A percentile compares a stretch with the other conserved stretches of the same genome.
Conservation (phyloP, 352 stramenopile species). For the Blastocystis sp. region DNA sequence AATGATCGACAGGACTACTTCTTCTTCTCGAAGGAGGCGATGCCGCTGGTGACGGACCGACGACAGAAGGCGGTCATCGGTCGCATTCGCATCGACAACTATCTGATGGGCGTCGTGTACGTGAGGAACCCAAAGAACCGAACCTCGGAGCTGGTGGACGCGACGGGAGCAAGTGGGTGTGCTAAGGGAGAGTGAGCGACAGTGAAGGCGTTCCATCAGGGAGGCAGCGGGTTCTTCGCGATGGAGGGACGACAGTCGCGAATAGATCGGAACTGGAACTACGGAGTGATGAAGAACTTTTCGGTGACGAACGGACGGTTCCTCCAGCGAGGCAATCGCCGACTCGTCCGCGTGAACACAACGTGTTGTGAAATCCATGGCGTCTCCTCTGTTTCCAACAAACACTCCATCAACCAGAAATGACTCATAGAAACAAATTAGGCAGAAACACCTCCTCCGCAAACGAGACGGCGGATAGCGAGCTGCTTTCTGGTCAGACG, state of each 20-base stretch:
- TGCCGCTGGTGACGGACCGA: neutral
- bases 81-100: neutral
- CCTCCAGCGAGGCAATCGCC: neutral
- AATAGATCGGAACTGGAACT: neutral
- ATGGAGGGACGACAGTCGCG: too few species aligned
- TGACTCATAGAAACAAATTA: neutral
- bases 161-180: neutral
- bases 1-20: constrained; percentile 15
- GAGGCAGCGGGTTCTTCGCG: too few species aligned
- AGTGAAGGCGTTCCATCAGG: too few species aligned
- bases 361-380: neutral
- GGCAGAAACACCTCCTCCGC: neutral
- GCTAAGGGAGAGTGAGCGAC: neutral
- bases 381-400: neutral
- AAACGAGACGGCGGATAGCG: neutral
- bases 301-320: neutral
- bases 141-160: neutral
- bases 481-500: too few species aligned
- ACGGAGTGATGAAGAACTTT: neutral
- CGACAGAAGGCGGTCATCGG: neutral
- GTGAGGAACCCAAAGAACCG: neutral
- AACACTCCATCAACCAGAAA: neutral
- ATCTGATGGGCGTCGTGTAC: neutral
- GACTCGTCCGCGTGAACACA: neutral
- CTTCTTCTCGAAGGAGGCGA: neutral